Evolutionary conservation across 2,329 filamentous ascomycete genomes (phyloP).

Genomic region (Pseudocercospora fijiensis): DNA sequence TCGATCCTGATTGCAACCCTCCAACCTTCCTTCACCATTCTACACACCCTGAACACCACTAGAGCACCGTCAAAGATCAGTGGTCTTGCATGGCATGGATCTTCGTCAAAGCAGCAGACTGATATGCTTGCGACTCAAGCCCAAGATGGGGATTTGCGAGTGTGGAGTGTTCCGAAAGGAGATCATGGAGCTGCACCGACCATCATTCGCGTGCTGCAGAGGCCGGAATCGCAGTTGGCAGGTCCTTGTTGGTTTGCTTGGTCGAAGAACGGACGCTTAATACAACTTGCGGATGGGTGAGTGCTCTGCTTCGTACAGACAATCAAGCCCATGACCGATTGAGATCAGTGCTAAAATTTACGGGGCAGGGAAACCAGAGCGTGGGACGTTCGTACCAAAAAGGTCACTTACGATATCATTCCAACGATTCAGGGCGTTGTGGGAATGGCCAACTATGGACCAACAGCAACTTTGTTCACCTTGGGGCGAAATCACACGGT

Average conservation of each 20-base stretch:
- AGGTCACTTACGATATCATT: slow-evolving; percentile 85
- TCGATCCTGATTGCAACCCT: slow-evolving; percentile 86
- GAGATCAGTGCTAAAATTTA: slow-evolving; percentile 5
- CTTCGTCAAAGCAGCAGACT: slow-evolving; percentile 91
- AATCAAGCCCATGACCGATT: background rate
- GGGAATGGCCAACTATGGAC: slow-evolving; percentile 83
- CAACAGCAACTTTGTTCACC: slow-evolving; percentile 88
- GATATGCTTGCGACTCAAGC: slow-evolving; percentile 97
- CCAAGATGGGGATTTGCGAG: slow-evolving; percentile 83
- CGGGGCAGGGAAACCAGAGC: slow-evolving; percentile 71
- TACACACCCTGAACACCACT: slow-evolving; percentile 86
- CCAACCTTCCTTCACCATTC: slow-evolving; percentile 86
- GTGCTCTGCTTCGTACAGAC: slow-evolving; percentile 42
- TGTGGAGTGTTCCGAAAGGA: slow-evolving; percentile 93
- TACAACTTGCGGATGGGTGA: slow-evolving; percentile 89
- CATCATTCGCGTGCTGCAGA: slow-evolving; percentile 82
- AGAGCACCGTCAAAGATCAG: slow-evolving; percentile 83
- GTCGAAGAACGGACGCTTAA: slow-evolving; percentile 96
- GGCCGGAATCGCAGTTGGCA: slow-evolving; percentile 68
- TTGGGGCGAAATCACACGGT: slow-evolving; percentile 83
- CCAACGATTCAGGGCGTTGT: slow-evolving; percentile 79
- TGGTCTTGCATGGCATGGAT: slow-evolving; percentile 90
- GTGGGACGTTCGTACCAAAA: slow-evolving; percentile 98
- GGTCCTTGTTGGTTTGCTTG: slow-evolving; percentile 95
- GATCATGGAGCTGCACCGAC: slow-evolving; percentile 71